phyloP scores from a whole-genome alignment of 306 rosid genomes.

The Citrullus mucosospermus region DNA sequence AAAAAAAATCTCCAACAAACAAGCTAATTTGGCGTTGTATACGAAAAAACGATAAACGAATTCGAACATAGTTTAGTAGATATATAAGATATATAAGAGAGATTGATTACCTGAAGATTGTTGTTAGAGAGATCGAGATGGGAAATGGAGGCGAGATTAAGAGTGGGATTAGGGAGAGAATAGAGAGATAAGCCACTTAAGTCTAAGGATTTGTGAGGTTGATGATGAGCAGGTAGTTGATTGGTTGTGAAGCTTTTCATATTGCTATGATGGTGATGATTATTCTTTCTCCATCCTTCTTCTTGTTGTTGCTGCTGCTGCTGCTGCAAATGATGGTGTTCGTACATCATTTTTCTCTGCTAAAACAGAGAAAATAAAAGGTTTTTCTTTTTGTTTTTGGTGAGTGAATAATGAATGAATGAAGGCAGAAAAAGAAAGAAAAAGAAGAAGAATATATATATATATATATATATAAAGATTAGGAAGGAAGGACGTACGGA shows the following conservation, averaged over 20 bases:
- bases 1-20: no score
- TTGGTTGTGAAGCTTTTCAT: not conserved
- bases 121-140: constrained; percentile 82
- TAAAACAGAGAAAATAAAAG: not conserved
- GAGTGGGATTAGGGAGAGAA: constrained; percentile 56
- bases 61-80: no score
- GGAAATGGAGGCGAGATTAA: constrained; percentile 45
- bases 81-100: no score
- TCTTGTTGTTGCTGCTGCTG: not conserved
- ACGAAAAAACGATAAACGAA: no score
- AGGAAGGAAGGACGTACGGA: constrained; percentile 22
- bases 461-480: not conserved
- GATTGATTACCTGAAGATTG: constrained; percentile 54
- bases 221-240: not conserved
- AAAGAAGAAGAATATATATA: not conserved
- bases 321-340: not conserved
- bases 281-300: not conserved
- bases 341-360: constrained; percentile 1
- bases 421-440: not conserved
- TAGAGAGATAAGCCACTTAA: constrained; percentile 72
- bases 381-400: not conserved
- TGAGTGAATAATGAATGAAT: not conserved
- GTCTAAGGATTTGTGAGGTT: constrained; percentile 21
- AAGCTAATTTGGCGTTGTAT: no score
- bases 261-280: no score